These are phyloP conservation scores for Pelargonium australe DNA, from an alignment of 441 rosid genomes.

Conservation along the genomic window DNA sequence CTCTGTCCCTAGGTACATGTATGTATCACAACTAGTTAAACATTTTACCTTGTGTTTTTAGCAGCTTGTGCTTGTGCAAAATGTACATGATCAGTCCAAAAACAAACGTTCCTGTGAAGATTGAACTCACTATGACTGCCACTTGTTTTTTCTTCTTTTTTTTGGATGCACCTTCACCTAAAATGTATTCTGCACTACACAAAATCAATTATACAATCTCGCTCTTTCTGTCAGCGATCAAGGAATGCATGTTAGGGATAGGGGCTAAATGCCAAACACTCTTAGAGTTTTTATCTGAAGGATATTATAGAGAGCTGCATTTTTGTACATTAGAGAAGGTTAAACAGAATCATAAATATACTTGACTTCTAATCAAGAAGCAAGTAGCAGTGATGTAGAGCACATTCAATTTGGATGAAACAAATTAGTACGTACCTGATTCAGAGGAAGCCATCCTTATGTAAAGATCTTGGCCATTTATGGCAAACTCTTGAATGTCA, in stretches of 20 bases:
- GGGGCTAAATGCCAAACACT: no score
- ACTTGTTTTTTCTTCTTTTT: neutral
- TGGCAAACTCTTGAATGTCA: conserved; percentile 43
- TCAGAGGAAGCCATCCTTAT: conserved; percentile 49
- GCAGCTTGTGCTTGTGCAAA: neutral
- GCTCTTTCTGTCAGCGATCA: no score
- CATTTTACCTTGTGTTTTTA: neutral
- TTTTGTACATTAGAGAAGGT: no score
- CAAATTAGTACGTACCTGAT: conserved; percentile 31
- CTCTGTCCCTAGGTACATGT: neutral
- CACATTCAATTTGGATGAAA: neutral
- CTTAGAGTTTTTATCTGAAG: no score
- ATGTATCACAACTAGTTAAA: neutral
- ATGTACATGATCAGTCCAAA: neutral
- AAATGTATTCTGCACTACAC: neutral
- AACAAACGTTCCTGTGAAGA: neutral
- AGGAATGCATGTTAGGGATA: no score
- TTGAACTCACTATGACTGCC: neutral
- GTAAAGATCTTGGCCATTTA: conserved; percentile 51
- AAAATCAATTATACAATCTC: no score
- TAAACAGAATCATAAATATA: no score
- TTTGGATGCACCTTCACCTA: neutral
- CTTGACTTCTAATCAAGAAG: no score
- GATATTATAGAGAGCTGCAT: no score
- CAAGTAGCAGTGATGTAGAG: no score